Conservation (phyloP, 1,139 yeast species). For the Candida tropicalis region DNA sequence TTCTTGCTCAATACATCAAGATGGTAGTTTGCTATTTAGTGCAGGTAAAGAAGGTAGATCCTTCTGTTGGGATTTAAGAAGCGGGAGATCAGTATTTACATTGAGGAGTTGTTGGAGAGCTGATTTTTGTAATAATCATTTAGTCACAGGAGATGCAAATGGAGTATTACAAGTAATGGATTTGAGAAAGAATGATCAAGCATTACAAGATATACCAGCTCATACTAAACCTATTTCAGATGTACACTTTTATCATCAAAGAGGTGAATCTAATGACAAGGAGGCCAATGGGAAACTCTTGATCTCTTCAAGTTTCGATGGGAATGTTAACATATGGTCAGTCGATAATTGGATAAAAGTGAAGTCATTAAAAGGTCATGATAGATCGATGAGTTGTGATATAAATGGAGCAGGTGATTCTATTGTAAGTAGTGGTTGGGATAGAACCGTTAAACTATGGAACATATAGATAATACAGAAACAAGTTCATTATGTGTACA, state of each 20-base stretch:
- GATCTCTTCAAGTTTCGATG: constrained; percentile 73
- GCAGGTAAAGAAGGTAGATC: constrained; percentile 82
- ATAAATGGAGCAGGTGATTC: constrained; percentile 40
- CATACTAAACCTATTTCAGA: constrained; percentile 77
- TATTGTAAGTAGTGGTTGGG: constrained; percentile 81
- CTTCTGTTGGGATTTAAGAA: constrained; percentile 83
- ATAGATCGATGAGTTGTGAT: constrained; percentile 76
- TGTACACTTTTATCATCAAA: constrained; percentile 50
- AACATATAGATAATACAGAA: not conserved
- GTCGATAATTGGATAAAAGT: constrained; percentile 73
- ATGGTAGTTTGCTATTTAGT: constrained; percentile 75
- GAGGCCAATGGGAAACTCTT: constrained; percentile 48
- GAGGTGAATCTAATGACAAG: not conserved
- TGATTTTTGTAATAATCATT: constrained; percentile 72
- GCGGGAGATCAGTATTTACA: constrained; percentile 66
- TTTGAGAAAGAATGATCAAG: constrained; percentile 45
- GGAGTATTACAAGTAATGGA: constrained; percentile 87
- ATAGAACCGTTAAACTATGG: constrained; percentile 74
- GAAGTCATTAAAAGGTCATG: constrained; percentile 63
- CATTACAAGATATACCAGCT: constrained; percentile 64
- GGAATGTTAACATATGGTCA: constrained; percentile 62
- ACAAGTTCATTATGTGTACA: too few species aligned
- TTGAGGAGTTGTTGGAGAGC: constrained; percentile 69
- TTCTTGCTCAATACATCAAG: constrained; percentile 65
- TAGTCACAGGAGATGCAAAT: constrained; percentile 88